These are phyloP conservation scores for Astrocystis sublimbata DNA, from an alignment of 495 filamentous ascomycete species.

Conservation along the genomic window DNA sequence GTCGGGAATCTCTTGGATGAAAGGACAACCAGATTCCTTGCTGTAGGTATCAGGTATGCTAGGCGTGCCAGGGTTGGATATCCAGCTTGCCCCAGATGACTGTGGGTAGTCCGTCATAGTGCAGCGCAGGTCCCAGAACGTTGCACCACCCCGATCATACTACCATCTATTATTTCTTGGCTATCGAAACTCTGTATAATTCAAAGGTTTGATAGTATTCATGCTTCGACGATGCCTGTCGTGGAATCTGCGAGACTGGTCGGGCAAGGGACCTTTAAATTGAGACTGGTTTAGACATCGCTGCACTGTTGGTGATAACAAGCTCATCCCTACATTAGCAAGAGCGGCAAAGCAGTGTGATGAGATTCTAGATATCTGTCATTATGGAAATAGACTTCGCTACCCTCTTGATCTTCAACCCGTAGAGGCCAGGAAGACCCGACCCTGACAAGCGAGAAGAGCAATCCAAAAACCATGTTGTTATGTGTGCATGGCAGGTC, in stretches of 20 bases:
- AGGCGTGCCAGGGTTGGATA: background rate
- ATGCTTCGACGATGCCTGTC: background rate
- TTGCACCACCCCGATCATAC: background rate
- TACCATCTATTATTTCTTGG: background rate
- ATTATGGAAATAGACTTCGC: constrained; percentile 10
- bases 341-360: background rate
- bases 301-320: background rate
- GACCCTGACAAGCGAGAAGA: constrained; percentile 2
- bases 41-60: background rate
- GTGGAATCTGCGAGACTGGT: background rate
- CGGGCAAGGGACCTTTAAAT: background rate
- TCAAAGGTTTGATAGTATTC: background rate
- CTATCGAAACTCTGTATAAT: background rate
- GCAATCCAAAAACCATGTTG: background rate
- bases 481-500: constrained; percentile 6
- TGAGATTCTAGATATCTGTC: background rate
- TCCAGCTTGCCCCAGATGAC: background rate
- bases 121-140: background rate
- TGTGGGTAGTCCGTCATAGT: background rate
- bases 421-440: constrained; percentile 2
- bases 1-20: background rate
- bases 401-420: constrained; percentile 13
- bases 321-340: background rate
- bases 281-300: background rate
- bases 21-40: background rate